Conservation (phyloP, 805 yeast species). For the Metschnikowia orientalis region DNA sequence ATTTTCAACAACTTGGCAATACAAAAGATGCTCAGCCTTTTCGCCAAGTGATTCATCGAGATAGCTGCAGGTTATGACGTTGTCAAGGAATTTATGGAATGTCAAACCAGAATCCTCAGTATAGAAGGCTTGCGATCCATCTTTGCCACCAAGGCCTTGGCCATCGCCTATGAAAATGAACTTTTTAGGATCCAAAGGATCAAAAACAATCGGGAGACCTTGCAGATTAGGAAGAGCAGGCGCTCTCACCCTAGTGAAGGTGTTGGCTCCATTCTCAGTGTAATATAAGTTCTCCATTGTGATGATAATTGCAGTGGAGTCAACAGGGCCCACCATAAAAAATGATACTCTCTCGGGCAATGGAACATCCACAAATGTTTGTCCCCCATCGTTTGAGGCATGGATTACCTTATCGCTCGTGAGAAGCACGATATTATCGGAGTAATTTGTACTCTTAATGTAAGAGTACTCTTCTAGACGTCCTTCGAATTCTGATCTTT, state of each 20-base stretch:
- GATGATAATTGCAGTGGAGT: slow-evolving; percentile 52
- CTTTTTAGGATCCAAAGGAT: slow-evolving; percentile 49
- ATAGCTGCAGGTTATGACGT: slow-evolving; percentile 62
- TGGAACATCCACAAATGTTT: slow-evolving; percentile 39
- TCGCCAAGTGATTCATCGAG: slow-evolving; percentile 51
- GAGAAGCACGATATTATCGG: slow-evolving; percentile 49
- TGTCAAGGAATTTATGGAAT: slow-evolving; percentile 51
- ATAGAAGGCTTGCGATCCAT: slow-evolving; percentile 40
- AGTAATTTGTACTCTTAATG: slow-evolving; percentile 17
- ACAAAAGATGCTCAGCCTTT: slow-evolving; percentile 48
- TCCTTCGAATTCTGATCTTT: slow-evolving; percentile 47
- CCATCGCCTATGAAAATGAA: slow-evolving; percentile 68
- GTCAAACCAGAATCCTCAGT: slow-evolving; percentile 65
- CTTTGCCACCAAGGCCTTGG: slow-evolving; percentile 32
- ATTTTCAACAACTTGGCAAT: slow-evolving; percentile 58
- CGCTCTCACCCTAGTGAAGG: slow-evolving; percentile 43
- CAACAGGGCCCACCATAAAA: slow-evolving; percentile 57
- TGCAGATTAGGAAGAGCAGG: slow-evolving; percentile 37
- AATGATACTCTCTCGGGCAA: slow-evolving; percentile 42
- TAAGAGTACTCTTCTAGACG: slow-evolving; percentile 54
- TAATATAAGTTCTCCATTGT: slow-evolving; percentile 50
- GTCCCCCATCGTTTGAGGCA: slow-evolving; percentile 71
- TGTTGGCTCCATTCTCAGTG: slow-evolving; percentile 66
- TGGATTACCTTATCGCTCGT: slow-evolving; percentile 50
- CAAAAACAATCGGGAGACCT: slow-evolving; percentile 52